A percentile compares a stretch with the other conserved stretches of the same genome.
Conservation (phyloP, 2,329 filamentous ascomycete species). For the Aotearoamyces nothofagi region DNA sequence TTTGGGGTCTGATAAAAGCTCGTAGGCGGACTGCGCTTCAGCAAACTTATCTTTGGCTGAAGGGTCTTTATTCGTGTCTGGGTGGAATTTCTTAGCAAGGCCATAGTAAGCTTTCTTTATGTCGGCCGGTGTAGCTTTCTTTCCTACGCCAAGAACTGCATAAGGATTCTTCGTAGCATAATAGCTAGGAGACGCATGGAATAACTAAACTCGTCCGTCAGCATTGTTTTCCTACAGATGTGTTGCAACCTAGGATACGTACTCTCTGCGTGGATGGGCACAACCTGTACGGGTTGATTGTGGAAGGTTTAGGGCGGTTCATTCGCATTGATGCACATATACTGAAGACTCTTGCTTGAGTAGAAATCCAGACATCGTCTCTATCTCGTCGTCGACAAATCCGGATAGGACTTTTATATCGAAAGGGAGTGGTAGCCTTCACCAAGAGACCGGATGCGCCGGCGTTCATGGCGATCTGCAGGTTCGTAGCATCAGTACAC, state of each 20-base stretch:
- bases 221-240: too few species aligned
- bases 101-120: conserved; percentile 99
- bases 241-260: too few species aligned
- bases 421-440: conserved; percentile 16
- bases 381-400: too few species aligned
- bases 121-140: conserved; percentile 64
- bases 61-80: conserved; percentile 92
- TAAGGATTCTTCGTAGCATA: conserved; percentile 59
- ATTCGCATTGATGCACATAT: too few species aligned
- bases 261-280: too few species aligned
- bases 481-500: conserved; percentile 8
- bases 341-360: too few species aligned
- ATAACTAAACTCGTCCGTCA: conserved; percentile 9
- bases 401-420: too few species aligned
- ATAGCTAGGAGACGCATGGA: conserved; percentile 16
- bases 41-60: conserved; percentile 89
- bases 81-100: conserved; percentile 92
- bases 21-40: conserved; percentile 87
- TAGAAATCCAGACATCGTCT: too few species aligned
- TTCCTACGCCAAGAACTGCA: conserved; percentile 68
- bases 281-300: too few species aligned
- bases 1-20: conserved; percentile 80
- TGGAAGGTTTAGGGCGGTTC: too few species aligned
- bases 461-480: conserved; percentile 14
- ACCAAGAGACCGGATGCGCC: conserved; percentile 16